phyloP scores from a whole-genome alignment of 345 rosid genomes.

The Dipteronia dyeriana region DNA sequence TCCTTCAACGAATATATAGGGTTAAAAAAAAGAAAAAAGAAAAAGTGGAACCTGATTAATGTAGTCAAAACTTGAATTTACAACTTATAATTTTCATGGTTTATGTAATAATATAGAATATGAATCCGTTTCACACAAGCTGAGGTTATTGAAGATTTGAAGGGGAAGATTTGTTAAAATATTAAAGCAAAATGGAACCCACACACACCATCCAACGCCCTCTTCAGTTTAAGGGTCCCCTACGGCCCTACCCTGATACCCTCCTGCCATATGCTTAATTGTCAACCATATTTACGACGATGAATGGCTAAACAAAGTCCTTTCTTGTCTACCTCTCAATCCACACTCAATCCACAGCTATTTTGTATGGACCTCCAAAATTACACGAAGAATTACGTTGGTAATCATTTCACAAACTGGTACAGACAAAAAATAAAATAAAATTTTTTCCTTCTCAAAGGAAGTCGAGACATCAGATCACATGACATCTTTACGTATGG shows the following conservation, averaged over 20 bases:
- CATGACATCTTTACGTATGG: too few species aligned
- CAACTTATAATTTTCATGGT: not conserved
- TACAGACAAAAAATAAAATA: too few species aligned
- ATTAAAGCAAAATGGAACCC: not conserved
- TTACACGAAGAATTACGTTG: too few species aligned
- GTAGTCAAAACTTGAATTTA: not conserved
- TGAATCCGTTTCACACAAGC: not conserved
- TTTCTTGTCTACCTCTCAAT: not conserved
- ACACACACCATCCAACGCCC: constrained; percentile 1
- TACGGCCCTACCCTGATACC: too few species aligned
- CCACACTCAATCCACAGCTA: too few species aligned
- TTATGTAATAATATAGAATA: not conserved
- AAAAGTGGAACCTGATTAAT: too few species aligned
- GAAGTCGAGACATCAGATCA: too few species aligned
- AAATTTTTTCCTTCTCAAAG: too few species aligned
- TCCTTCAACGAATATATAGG: too few species aligned
- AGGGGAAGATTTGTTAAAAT: not conserved
- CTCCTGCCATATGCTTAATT: not conserved
- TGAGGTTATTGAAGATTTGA: not conserved
- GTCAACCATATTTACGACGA: not conserved
- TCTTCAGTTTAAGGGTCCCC: not conserved
- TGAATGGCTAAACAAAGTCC: not conserved
- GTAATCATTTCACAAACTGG: too few species aligned
- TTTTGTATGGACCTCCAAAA: too few species aligned
- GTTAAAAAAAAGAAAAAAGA: too few species aligned